Base-by-base conservation (phyloP, 441 rosid genomes). In the Daphne laureola region DNA sequence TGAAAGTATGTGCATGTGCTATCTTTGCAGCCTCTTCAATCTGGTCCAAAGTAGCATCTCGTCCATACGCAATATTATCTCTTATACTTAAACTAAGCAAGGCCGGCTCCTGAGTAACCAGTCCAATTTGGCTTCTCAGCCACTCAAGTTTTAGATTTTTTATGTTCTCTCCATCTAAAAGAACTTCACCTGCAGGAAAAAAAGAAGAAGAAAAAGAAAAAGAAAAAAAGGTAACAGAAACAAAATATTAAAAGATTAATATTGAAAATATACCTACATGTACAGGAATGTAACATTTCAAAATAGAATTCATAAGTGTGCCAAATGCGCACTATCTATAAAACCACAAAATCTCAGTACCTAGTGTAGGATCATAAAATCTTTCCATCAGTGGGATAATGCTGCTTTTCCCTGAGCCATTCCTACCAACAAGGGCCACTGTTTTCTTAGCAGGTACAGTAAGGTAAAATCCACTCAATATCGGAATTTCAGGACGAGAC, bases 381-480 rank as follows among this genome's bases (percentile, higher is more conserved):
- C 96, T 85, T 66, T 93, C 96, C 97, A 93, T 90, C 26, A 93
- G 84, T 26, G 99, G 97, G 62, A 93, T 90, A 56, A 90, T 90
- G 65, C 97, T 93, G 76, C 97, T 90, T 69, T 93, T 93, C 57
- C 99, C 99, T 57, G 99, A 93, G 45, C 99, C 99, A 78, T 87
- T 93, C 82, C 99, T 77, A 51, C 99, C 99, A 59, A 93, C 97
- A 76, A 93, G 99, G 53, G 97, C 97, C 59, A 93, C 90, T 4
- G 97, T 78, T 65, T 93, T 93, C 72, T 90, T 90, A 57, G 99
- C 87, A 62, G 99, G 97, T 43, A 93, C 95, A 36, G 95, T 93
- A 49, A 90, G 99, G 69, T 87, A 90, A 84, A 93, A 90, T 59
- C 97, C 99, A 72, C 96, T 87, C 76, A 93, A 63, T 69, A 93